Base-by-base conservation (phyloP, 2,329 filamentous ascomycete species). In the Erysiphe pulchra region DNA sequence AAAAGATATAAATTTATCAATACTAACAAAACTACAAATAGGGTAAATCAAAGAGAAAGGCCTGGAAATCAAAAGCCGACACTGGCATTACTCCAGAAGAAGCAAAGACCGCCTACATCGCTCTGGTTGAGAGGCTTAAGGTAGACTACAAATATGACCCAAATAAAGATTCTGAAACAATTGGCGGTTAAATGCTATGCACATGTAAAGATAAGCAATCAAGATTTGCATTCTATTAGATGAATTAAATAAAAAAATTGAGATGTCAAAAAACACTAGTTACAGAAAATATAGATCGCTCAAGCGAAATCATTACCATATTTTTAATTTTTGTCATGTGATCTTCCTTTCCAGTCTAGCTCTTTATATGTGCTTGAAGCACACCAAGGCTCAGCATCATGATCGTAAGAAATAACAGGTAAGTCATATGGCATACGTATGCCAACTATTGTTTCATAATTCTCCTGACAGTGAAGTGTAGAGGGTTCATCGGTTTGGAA, bases 1-100 rank as follows among this genome's bases (percentile, higher is more conserved):
- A 3, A 4, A 36, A 13, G 33, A 36, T 36, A 36, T 13, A 36
- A 13, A 36, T 4, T 36, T 36, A 36, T 16, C 16, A 14, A n/a
- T 41, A 34, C 42, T 49, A 36, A 47, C n/a, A 45, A 20, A 13
- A 17, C 4, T 11, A 17, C 2, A 13, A 37, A 45, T 42, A 58
- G 80, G 75, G 67, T 64, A 92, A 90, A 66, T 74, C 74, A 56
- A 92, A 92, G 71, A 73, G 77, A 65, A 70, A 68, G 55, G 74
- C 78, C 46, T 93, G 84, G 84, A 65, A 83, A 63, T 70, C 75
- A 58, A 56, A 75, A 50, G 71, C 73, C 56, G 71, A 85, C 50
- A 69, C 75, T 49, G 72, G 69, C 44, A 59, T 75, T 53, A 72
- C 52, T 49, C 57, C 71, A 50, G 69, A 77, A 51, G 62, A 75